These are phyloP conservation scores for Diaporthe amygdali DNA, from an alignment of 2,329 filamentous ascomycete genomes.

Conservation along the genomic window DNA sequence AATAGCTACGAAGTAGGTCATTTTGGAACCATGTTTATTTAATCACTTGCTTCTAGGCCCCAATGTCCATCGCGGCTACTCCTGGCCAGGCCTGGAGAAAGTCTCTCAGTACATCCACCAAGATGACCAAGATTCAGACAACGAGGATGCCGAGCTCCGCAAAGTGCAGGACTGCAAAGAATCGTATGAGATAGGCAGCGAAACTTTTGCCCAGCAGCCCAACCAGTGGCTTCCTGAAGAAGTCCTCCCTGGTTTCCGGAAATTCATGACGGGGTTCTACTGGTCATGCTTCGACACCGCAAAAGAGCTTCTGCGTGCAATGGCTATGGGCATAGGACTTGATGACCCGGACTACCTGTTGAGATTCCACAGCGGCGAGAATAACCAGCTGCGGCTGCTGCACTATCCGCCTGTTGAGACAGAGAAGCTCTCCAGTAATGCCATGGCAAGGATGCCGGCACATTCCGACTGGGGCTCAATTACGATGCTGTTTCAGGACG, in stretches of 20 bases:
- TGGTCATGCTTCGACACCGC: slow-evolving; percentile 35
- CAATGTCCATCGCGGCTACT: slow-evolving; percentile 28
- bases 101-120: slow-evolving; percentile 30
- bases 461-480: slow-evolving; percentile 45
- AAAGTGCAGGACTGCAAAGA: slow-evolving; percentile 34
- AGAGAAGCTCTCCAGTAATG: slow-evolving; percentile 34
- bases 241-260: slow-evolving; percentile 42
- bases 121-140: slow-evolving; percentile 19
- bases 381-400: slow-evolving; percentile 65
- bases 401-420: slow-evolving; percentile 51
- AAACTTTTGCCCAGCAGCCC: slow-evolving; percentile 21
- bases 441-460: slow-evolving; percentile 31
- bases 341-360: slow-evolving; percentile 30
- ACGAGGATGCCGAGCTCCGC: slow-evolving; percentile 22
- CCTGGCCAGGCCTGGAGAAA: slow-evolving; percentile 31
- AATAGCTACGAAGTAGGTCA: neutral
- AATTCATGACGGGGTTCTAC: slow-evolving; percentile 37
- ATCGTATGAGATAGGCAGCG: slow-evolving; percentile 30
- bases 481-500: slow-evolving; percentile 52
- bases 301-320: slow-evolving; percentile 34
- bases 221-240: slow-evolving; percentile 47
- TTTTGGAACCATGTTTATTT: slow-evolving; percentile 10
- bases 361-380: slow-evolving; percentile 55
- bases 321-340: slow-evolving; percentile 40
- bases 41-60: slow-evolving; percentile 14